Evolutionary conservation across 345 rosid genomes (phyloP).

Genomic region (Viola odorata): DNA sequence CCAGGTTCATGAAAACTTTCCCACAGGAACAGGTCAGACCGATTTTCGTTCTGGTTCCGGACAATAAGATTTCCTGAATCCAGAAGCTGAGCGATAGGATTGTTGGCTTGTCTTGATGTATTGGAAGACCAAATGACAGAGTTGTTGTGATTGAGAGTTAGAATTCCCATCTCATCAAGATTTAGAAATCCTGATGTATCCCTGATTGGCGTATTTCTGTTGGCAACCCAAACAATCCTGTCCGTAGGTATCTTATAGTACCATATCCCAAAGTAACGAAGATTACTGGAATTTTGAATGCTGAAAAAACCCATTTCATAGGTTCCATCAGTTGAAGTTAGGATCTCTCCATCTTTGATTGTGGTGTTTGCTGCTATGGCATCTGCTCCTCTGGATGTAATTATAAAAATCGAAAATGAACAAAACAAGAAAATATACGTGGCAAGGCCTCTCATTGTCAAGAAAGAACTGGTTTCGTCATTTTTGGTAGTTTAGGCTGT

Average conservation of each 20-base stretch:
- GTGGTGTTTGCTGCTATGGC: neutral
- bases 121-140: neutral
- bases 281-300: no score
- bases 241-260: no score
- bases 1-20: neutral
- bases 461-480: neutral
- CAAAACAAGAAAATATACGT: no score
- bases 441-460: no score
- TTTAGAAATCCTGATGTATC: no score
- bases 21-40: neutral
- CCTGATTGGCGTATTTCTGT: no score
- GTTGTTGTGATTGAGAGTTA: conserved; percentile 3
- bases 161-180: no score
- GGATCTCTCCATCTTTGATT: neutral
- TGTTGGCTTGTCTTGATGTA: neutral
- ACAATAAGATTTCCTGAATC: neutral
- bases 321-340: neutral
- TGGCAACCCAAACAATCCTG: no score
- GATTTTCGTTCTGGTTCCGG: neutral
- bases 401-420: no score
- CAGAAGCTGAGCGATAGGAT: neutral
- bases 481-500: no score
- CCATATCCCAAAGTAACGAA: neutral
- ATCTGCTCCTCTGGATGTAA: neutral
- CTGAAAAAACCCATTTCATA: neutral